Conservation (phyloP, 2,329 filamentous ascomycete genomes). For the Knoxdaviesia proteae region DNA sequence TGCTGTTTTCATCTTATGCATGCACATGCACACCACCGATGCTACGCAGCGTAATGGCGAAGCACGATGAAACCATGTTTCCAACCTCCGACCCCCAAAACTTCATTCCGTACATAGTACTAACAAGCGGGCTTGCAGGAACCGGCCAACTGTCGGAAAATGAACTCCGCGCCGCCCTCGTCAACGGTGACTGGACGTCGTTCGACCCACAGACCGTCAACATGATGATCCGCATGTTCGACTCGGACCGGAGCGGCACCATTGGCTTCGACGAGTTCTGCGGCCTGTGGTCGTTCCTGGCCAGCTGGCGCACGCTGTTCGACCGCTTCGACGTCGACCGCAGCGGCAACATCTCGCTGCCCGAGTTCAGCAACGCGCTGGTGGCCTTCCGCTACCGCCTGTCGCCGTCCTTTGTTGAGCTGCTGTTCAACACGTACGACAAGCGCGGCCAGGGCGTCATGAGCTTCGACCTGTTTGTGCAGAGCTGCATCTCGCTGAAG, state of each 20-base stretch:
- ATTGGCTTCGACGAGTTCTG: slow-evolving; percentile 95
- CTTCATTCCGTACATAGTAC: not conserved
- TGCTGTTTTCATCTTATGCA: too few relatives aligned
- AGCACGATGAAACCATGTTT: too few relatives aligned
- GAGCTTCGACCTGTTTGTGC: slow-evolving; percentile 92
- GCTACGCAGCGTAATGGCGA: too few relatives aligned
- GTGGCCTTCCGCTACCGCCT: slow-evolving; percentile 87
- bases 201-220: slow-evolving; percentile 88
- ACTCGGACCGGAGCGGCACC: slow-evolving; percentile 69
- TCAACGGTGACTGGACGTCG: slow-evolving; percentile 88
- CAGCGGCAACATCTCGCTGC: slow-evolving; percentile 65
- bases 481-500: slow-evolving; percentile 91
- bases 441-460: slow-evolving; percentile 49
- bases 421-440: slow-evolving; percentile 80
- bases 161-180: slow-evolving; percentile 74
- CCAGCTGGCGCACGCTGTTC: slow-evolving; percentile 83
- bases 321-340: slow-evolving; percentile 84
- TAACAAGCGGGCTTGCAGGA: slow-evolving; percentile 18
- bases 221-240: slow-evolving; percentile 99
- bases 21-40: too few relatives aligned
- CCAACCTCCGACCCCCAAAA: not conserved
- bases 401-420: slow-evolving; percentile 60
- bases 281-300: slow-evolving; percentile 86
- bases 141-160: slow-evolving; percentile 67
- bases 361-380: slow-evolving; percentile 78